Percentiles rank a stretch among this genome's conserved stretches.
phyloP scores from a whole-genome alignment of 148 eudicot species.

The Nepenthes gracilis region DNA sequence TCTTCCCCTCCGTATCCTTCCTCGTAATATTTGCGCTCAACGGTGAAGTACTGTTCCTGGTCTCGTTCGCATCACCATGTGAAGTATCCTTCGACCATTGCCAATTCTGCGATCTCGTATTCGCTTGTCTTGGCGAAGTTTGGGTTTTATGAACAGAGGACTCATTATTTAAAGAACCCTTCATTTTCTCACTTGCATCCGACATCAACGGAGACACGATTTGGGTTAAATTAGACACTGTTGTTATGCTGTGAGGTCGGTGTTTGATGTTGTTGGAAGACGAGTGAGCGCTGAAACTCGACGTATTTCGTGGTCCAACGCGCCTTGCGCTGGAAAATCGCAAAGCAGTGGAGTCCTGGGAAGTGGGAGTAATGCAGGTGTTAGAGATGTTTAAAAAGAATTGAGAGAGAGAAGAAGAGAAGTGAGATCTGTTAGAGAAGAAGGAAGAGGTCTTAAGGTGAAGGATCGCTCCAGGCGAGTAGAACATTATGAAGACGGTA shows the following conservation, averaged over 20 bases:
- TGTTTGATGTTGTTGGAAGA: too few relatives aligned
- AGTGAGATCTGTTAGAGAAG: conserved; percentile 13
- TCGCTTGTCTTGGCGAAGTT: background rate
- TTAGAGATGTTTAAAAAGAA: conserved; percentile 17
- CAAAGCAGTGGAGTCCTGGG: background rate
- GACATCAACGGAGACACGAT: background rate
- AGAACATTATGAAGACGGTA: conserved; percentile 25
- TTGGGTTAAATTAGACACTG: background rate
- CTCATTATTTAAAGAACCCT: background rate
- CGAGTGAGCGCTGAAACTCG: background rate
- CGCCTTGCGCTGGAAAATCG: background rate
- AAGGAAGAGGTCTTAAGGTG: conserved; percentile 6
- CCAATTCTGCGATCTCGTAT: background rate
- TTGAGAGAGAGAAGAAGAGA: conserved; percentile 25
- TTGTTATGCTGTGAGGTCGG: background rate
- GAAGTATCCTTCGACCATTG: background rate
- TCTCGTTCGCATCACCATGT: background rate
- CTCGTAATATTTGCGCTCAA: background rate
- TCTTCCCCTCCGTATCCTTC: background rate
- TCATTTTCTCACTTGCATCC: background rate
- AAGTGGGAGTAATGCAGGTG: background rate
- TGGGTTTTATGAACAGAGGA: background rate
- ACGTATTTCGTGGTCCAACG: background rate
- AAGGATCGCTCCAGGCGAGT: conserved; percentile 11
- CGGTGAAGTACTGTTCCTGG: too few relatives aligned